Evolutionary conservation across 805 yeast species (phyloP).

Genomic region (Hanseniaspora taiwanica): DNA sequence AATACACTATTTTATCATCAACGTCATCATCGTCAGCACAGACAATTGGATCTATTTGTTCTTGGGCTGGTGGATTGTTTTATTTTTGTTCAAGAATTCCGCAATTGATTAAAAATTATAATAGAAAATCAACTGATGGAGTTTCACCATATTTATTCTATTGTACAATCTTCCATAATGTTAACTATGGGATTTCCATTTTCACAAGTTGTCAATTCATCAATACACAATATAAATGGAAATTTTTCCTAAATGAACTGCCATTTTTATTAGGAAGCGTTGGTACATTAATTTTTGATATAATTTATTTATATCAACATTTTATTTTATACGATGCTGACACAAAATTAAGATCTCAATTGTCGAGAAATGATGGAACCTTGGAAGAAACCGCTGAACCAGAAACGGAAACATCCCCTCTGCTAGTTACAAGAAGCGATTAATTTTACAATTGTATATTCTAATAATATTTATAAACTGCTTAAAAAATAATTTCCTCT

Average conservation of each 20-base stretch:
- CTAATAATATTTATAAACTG: no score
- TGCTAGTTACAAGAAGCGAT: background rate
- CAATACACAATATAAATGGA: conserved; percentile 24
- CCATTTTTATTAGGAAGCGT: conserved; percentile 79
- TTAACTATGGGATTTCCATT: conserved; percentile 65
- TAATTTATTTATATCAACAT: conserved; percentile 52
- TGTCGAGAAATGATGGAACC: background rate
- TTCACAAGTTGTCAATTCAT: conserved; percentile 46
- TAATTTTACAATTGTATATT: no score
- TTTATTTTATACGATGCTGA: conserved; percentile 22
- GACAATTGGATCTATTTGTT: conserved; percentile 1
- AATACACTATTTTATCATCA: no score
- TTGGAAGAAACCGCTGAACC: no score
- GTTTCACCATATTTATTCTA: conserved; percentile 68
- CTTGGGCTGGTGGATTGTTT: conserved; percentile 70
- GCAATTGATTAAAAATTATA: conserved; percentile 64
- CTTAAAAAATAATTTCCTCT: no score
- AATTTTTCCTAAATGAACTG: conserved; percentile 52
- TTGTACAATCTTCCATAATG: conserved; percentile 67
- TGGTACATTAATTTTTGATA: conserved; percentile 73
- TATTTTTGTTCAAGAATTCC: conserved; percentile 76
- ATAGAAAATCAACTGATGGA: conserved; percentile 75
- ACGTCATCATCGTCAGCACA: no score
- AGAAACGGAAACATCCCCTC: background rate
- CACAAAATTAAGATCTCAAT: conserved; percentile 13